phyloP scores from a whole-genome alignment of 257 asterid species.

The Linaria vulgaris region DNA sequence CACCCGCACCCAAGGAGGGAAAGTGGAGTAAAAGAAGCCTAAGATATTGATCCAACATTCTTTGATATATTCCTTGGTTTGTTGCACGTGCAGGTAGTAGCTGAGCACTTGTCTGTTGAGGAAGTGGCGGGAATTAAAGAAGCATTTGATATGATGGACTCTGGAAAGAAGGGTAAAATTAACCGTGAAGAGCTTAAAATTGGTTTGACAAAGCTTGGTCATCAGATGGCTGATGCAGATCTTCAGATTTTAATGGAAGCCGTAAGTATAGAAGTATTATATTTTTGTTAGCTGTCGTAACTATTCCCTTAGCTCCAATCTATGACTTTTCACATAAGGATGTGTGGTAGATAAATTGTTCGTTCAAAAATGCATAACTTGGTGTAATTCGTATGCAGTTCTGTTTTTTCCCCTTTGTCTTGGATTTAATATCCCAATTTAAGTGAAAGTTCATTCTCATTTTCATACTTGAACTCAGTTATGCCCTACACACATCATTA shows the following conservation, averaged over 20 bases:
- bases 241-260: conserved; percentile 64
- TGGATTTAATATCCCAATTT: no score
- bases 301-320: background rate
- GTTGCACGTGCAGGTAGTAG: conserved; percentile 46
- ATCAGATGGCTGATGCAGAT: conserved; percentile 51
- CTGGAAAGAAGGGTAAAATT: conserved; percentile 46
- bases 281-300: background rate
- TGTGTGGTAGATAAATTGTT: no score
- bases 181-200: conserved; percentile 47
- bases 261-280: conserved; percentile 49
- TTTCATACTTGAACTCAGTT: no score
- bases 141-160: conserved; percentile 53
- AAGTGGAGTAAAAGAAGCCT: background rate
- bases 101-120: conserved; percentile 67
- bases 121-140: conserved; percentile 73
- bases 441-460: no score
- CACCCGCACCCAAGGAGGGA: background rate
- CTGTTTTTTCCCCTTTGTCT: no score
- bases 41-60: background rate
- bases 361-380: no score
- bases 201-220: conserved; percentile 62
- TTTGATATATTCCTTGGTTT: background rate
- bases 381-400: no score
- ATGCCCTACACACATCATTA: no score
- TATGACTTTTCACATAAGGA: background rate